Evolutionary conservation across 2,329 filamentous ascomycete species (phyloP).

Genomic region (Geosmithia morbida): DNA sequence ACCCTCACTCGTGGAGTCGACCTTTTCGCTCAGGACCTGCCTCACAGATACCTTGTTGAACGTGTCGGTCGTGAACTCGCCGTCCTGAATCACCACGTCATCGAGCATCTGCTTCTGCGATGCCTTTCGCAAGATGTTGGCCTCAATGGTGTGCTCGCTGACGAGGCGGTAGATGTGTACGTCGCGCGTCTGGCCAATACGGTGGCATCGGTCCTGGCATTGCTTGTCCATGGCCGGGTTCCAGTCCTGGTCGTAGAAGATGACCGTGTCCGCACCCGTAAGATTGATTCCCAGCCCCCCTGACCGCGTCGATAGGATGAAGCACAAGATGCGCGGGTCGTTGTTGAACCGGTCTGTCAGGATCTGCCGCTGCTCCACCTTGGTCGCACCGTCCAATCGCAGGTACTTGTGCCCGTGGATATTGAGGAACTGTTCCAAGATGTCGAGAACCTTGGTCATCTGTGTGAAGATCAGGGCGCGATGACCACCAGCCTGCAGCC

Average conservation of each 20-base stretch:
- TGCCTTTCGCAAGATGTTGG: conserved; percentile 91
- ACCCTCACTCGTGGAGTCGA: conserved; percentile 29
- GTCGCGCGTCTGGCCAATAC: conserved; percentile 93
- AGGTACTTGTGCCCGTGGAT: conserved; percentile 97
- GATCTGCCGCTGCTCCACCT: conserved; percentile 89
- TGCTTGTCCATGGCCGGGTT: conserved; percentile 99
- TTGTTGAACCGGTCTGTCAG: conserved; percentile 95
- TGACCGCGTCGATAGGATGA: conserved; percentile 89
- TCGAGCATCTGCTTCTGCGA: conserved; percentile 97
- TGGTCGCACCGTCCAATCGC: conserved; percentile 89
- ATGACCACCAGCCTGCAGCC: conserved; percentile 78
- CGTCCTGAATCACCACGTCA: conserved; percentile 96
- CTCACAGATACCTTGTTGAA: conserved; percentile 67
- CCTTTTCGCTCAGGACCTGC: conserved; percentile 50
- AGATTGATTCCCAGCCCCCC: conserved; percentile 93
- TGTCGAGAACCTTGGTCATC: conserved; percentile 97
- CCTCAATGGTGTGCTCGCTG: conserved; percentile 90
- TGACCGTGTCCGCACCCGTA: conserved; percentile 91
- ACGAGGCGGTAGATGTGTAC: conserved; percentile 96
- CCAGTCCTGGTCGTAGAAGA: conserved; percentile 99
- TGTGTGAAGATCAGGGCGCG: conserved; percentile 97
- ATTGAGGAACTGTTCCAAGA: conserved; percentile 93
- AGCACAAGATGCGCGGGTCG: conserved; percentile 80
- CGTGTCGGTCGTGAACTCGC: conserved; percentile 94
- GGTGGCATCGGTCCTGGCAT: conserved; percentile 92